phyloP scores from a whole-genome alignment of 805 yeast species.

The Sungouiozyma ichnusensis region DNA sequence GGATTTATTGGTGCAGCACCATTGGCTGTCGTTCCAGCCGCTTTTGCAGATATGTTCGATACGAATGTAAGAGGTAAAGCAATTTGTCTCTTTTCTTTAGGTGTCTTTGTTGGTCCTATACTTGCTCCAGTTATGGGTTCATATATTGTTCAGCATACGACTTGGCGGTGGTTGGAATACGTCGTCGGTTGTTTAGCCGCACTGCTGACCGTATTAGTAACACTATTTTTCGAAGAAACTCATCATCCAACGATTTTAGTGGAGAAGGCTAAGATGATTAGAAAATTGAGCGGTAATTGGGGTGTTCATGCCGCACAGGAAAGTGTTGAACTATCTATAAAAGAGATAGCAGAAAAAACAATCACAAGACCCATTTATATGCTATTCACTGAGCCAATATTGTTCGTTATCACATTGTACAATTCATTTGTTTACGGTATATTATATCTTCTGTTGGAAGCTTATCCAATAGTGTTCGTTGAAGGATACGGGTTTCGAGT shows the following conservation, averaged over 20 bases:
- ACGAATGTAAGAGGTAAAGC: slow-evolving; percentile 65
- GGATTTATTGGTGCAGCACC: slow-evolving; percentile 82
- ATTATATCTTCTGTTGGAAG: slow-evolving; percentile 60
- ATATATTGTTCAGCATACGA: slow-evolving; percentile 53
- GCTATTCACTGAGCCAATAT: slow-evolving; percentile 62
- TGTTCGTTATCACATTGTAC: slow-evolving; percentile 57
- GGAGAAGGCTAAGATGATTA: slow-evolving; percentile 49
- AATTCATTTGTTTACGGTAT: slow-evolving; percentile 77
- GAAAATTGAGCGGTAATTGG: slow-evolving; percentile 71
- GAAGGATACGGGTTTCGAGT: slow-evolving; percentile 46
- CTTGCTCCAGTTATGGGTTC: slow-evolving; percentile 75
- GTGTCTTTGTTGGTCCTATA: slow-evolving; percentile 72
- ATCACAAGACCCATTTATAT: slow-evolving; percentile 57
- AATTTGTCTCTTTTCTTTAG: slow-evolving; percentile 58
- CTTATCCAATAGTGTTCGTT: slow-evolving; percentile 62
- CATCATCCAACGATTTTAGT: slow-evolving; percentile 61
- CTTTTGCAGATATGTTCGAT: slow-evolving; percentile 72
- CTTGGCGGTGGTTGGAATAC: slow-evolving; percentile 81
- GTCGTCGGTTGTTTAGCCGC: slow-evolving; percentile 53
- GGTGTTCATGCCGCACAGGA: slow-evolving; percentile 75
- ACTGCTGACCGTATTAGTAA: slow-evolving; percentile 30
- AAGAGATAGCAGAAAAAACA: slow-evolving; percentile 52
- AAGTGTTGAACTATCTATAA: slow-evolving; percentile 43
- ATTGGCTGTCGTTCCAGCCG: slow-evolving; percentile 76
- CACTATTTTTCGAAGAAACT: slow-evolving; percentile 45